These are phyloP conservation scores for Aspergillus melleus DNA, from an alignment of 2,329 filamentous ascomycete genomes.

Conservation along the genomic window DNA sequence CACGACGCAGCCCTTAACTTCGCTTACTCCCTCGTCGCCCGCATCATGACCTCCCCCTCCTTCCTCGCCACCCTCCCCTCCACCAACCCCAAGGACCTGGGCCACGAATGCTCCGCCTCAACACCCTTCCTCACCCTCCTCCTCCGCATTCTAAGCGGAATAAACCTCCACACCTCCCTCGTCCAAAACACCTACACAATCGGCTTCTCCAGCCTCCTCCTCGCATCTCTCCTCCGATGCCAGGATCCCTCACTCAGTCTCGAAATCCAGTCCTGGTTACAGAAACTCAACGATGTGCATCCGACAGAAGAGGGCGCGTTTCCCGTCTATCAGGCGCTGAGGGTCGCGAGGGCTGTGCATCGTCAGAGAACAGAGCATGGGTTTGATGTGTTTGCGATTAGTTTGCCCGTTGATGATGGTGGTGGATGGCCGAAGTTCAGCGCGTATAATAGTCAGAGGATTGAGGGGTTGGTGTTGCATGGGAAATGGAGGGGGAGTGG, in stretches of 20 bases:
- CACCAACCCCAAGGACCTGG: background rate
- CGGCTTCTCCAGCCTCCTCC: slow-evolving; percentile 25
- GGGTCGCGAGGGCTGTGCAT: slow-evolving; percentile 22
- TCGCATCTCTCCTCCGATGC: slow-evolving; percentile 23
- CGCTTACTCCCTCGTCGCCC: slow-evolving; percentile 23
- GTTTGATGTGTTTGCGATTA: slow-evolving; percentile 19
- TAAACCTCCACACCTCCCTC: slow-evolving; percentile 13
- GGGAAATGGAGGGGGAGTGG: slow-evolving; percentile 9
- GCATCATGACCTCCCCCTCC: slow-evolving; percentile 24
- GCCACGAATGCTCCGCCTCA: slow-evolving; percentile 1
- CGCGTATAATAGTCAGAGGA: slow-evolving; percentile 26
- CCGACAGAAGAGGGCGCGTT: slow-evolving; percentile 27
- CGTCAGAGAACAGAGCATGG: slow-evolving; percentile 11
- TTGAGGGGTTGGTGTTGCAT: slow-evolving; percentile 20
- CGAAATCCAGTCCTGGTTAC: slow-evolving; percentile 22
- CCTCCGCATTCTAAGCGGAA: slow-evolving; percentile 17
- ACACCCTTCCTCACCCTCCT: slow-evolving; percentile 15
- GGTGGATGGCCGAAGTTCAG: slow-evolving; percentile 23
- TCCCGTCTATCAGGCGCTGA: slow-evolving; percentile 23
- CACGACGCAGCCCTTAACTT: slow-evolving; percentile 26
- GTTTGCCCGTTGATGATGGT: slow-evolving; percentile 21
- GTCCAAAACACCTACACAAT: slow-evolving; percentile 25
- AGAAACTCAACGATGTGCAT: slow-evolving; percentile 14
- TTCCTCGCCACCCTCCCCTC: slow-evolving; percentile 7
- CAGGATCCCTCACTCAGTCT: slow-evolving; percentile 11